Base-by-base conservation (phyloP, 2,329 filamentous ascomycete species). In the Curvularia lunata region DNA sequence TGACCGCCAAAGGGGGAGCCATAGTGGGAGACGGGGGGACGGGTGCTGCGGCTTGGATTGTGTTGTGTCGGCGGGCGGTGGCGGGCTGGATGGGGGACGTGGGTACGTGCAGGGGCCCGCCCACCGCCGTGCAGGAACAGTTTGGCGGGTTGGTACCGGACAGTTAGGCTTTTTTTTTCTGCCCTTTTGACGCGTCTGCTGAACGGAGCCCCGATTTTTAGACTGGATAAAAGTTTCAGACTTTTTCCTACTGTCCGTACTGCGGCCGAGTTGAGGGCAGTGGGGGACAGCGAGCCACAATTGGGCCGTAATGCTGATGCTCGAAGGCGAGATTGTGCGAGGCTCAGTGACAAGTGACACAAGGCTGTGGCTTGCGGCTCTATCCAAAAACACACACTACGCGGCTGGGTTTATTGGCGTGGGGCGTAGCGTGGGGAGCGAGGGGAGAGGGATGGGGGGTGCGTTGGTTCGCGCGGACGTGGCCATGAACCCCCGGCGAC, bases 221-320 rank as follows among this genome's bases (percentile, higher is more conserved):
- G 55, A 54, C 50, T 54, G 55, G 50, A 58, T 47, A 58, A 53
- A 46, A 50, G 54, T 48, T 57, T 57, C 55, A 58, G 50, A 58
- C 55, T 54, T 48, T 46, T 54, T 54, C 23, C 38, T 54, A 40
- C 54, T 25, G 38, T 40, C 10, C 28, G 3, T 46, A 43, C 55
- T 50, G 55, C 50, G 41, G 49, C 50, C 46, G 50, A 30, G 27
- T 49, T 28, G 16, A 40, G 46, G 46, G 8, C 5, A 18, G 45
- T 30, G 42, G 41, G 21, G 21, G 41, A 30, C 4, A 4, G 9
- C 7, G 49, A 34, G 51, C 55, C 55, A 58, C 55, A 54, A 54
- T 58, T 49, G 34, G 38, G 50, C 55, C 55, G n/a, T 58, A 58
- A 45, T 54, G 54, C 45, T 37, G 41, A 46, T 57, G 54, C 46